Conservation (phyloP, 1,139 yeast species). For the Saccharomyces hybrid region DNA sequence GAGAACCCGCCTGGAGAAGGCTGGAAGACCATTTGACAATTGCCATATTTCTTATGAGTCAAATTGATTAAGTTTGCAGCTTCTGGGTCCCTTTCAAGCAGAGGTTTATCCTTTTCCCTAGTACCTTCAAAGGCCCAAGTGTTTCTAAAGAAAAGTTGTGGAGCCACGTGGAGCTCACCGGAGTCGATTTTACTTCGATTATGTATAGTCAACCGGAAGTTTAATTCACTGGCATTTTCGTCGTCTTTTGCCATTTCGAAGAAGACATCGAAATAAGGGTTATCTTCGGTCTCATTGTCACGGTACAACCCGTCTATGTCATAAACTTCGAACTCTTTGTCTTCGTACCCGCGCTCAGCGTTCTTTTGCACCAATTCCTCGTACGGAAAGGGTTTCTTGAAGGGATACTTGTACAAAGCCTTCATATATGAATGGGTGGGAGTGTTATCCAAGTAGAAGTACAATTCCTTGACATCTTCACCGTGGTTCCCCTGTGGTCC, state of each 20-base stretch:
- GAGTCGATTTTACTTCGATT: slow-evolving; percentile 67
- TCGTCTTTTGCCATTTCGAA: slow-evolving; percentile 88
- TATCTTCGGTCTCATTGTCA: slow-evolving; percentile 48
- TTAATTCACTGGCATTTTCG: slow-evolving; percentile 71
- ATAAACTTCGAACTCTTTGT: slow-evolving; percentile 44
- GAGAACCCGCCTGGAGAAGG: slow-evolving; percentile 68
- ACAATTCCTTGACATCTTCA: slow-evolving; percentile 86
- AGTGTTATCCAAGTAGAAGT: slow-evolving; percentile 79
- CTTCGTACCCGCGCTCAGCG: slow-evolving; percentile 41
- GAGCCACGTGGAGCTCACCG: slow-evolving; percentile 81
- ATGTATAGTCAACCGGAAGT: slow-evolving; percentile 82
- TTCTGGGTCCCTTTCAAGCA: slow-evolving; percentile 36
- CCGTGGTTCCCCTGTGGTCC: slow-evolving; percentile 96
- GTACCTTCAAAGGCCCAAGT: slow-evolving; percentile 72
- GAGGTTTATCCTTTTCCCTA: slow-evolving; percentile 55
- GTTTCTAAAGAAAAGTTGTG: slow-evolving; percentile 81
- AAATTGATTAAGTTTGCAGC: slow-evolving; percentile 46
- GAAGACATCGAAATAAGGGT: slow-evolving; percentile 81
- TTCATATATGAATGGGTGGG: slow-evolving; percentile 94
- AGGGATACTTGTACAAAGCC: slow-evolving; percentile 88
- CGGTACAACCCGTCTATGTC: slow-evolving; percentile 27
- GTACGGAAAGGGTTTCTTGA: slow-evolving; percentile 67
- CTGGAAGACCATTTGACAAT: slow-evolving; percentile 63
- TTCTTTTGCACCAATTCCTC: slow-evolving; percentile 65
- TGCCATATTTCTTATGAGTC: slow-evolving; percentile 66